Base-by-base conservation (phyloP, 768 basidiomycete species). In the Lentinula sp. region DNA sequence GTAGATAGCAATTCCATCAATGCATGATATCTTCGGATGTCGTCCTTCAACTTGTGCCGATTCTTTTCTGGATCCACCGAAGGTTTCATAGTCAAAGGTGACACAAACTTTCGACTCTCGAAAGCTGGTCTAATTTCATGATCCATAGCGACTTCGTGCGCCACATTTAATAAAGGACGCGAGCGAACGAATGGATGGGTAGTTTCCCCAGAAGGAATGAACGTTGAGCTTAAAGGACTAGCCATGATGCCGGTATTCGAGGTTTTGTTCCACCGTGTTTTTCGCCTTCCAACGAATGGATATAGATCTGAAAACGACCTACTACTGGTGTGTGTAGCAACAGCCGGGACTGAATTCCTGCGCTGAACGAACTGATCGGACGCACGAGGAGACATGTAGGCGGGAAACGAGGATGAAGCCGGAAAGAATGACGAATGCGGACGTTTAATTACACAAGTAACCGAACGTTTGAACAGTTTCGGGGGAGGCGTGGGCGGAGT, bases 1-100 rank as follows among this genome's bases (percentile, higher is more conserved):
- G 94, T 95, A 61, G 83, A 78, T 28, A 98, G 79, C 43, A 98
- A 77, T 73, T 98, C 96, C 65, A 85, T 79, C 54, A 98, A 81
- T 6, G 93, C 90, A 67, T 97, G 88, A 64, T 82, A 87, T 59
- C 76, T 80, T 53, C 85, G 71, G 13, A 77, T 65, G 39, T 76
- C 68, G 52, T 87, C 85, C 66, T 80, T 84, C 43, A 62, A 63
- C 64, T 70, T 76, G 60, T 74, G 73, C 20, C 63, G 67, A 50
- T 69, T 70, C 66, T 32, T 43, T 35, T 56, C 67, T 16, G 62
- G 59, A 60, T 49, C 57, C 61, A 20, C 15, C 41, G 45, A 12
- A 52, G 28, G 36, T 16, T 57, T 48, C 28, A 20, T 13, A 8
- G 45, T 59, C 10, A 33, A 23, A 12, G 45, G 15, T 6, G 32